Percentiles rank a stretch among this genome's conserved stretches.
Conservation (phyloP, 768 basidiomycete species). For the Phallus indusiatus region DNA sequence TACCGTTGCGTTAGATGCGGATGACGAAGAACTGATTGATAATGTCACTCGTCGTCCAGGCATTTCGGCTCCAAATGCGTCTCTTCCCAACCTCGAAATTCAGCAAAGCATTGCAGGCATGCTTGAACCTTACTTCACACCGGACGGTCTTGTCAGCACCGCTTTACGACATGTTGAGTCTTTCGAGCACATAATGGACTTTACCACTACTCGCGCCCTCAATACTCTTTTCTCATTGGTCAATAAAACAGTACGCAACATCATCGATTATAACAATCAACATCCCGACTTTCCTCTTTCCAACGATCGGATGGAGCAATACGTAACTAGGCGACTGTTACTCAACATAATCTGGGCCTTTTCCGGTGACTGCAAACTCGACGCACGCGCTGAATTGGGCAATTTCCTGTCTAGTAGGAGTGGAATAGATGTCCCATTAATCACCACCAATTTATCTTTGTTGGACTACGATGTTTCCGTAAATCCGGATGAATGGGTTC, state of each 20-base stretch:
- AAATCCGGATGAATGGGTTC: conserved; percentile 72
- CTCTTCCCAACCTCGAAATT: conserved; percentile 51
- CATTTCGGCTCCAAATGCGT: conserved; percentile 19
- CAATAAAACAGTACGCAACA: conserved; percentile 90
- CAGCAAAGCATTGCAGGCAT: conserved; percentile 70
- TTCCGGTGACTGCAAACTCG: conserved; percentile 90
- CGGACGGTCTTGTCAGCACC: conserved; percentile 70
- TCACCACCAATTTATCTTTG: conserved; percentile 68
- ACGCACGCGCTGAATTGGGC: conserved; percentile 81
- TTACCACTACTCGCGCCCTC: conserved; percentile 82
- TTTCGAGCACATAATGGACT: conserved; percentile 99
- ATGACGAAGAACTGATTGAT: conserved; percentile 73
- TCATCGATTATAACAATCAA: conserved; percentile 90
- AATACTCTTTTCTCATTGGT: conserved; percentile 94
- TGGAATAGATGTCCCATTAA: conserved; percentile 79
- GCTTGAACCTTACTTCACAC: conserved; percentile 73
- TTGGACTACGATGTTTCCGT: conserved; percentile 95
- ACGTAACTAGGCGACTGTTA: conserved; percentile 80
- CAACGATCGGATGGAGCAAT: conserved; percentile 78
- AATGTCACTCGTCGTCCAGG: conserved; percentile 53
- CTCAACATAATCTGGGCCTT: conserved; percentile 97
- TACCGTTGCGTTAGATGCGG: conserved; percentile 69
- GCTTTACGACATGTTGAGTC: conserved; percentile 73
- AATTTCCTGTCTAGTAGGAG: conserved; percentile 78
- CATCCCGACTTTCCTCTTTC: conserved; percentile 92